Conservation (phyloP, 163 green algal genomes). For the Scenedesmus sp. region DNA sequence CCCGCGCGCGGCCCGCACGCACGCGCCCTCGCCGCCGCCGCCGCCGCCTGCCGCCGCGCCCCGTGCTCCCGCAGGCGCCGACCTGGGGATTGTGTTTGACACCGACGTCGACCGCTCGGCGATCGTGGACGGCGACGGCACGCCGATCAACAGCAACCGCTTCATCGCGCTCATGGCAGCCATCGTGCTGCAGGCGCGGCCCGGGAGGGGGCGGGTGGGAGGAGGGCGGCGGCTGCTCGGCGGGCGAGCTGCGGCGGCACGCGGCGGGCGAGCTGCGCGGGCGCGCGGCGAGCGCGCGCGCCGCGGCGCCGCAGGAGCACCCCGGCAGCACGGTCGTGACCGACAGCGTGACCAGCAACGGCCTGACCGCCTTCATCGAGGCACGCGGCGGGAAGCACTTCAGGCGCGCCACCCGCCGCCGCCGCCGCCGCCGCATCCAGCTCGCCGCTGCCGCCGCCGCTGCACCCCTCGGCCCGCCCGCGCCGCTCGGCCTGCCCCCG, state of each 20-base stretch:
- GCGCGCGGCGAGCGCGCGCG: no score
- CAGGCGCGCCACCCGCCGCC: no score
- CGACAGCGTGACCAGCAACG: conserved; percentile 92
- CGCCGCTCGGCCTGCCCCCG: no score
- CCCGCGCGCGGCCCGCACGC: no score
- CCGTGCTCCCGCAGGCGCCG: conserved; percentile 66
- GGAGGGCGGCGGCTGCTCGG: conserved; percentile 65
- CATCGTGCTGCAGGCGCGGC: conserved; percentile 79
- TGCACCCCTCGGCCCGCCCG: no score
- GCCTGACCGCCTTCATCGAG: conserved; percentile 88
- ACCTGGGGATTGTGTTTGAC: conserved; percentile 95
- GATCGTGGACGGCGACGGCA: conserved; percentile 71
- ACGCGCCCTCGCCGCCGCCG: not conserved
- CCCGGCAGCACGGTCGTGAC: conserved; percentile 94
- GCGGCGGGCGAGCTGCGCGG: no score
- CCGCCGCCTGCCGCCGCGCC: not conserved
- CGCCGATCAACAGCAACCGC: conserved; percentile 81
- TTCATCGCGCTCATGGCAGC: conserved; percentile 90
- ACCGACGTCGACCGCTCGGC: conserved; percentile 94
- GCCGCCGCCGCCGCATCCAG: no score
- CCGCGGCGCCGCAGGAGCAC: conserved; percentile 63
- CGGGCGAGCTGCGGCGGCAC: no score
- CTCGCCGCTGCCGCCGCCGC: no score
- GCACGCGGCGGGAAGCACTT: conserved; percentile 81
- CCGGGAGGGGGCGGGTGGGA: conserved; percentile 90